Conservation (phyloP, 805 yeast genomes). For the Lipomyces yamadae region DNA sequence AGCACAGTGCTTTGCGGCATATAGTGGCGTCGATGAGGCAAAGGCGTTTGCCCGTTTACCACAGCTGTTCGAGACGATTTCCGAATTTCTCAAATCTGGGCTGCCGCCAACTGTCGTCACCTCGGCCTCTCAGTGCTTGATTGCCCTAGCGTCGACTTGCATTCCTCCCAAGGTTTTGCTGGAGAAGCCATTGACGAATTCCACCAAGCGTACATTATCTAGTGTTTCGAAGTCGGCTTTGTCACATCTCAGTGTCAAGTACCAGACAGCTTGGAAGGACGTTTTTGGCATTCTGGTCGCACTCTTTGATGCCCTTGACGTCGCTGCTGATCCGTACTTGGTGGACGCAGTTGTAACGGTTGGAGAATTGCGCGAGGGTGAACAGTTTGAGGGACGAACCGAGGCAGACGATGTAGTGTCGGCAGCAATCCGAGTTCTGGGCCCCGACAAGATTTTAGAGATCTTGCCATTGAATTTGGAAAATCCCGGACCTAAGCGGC, state of each 20-base stretch:
- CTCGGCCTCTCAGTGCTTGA: conserved; percentile 85
- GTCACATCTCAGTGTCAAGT: conserved; percentile 53
- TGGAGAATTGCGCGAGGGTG: conserved; percentile 86
- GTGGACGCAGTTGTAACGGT: conserved; percentile 67
- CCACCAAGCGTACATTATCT: conserved; percentile 48
- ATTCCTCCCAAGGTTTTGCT: conserved; percentile 65
- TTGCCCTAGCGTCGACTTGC: conserved; percentile 72
- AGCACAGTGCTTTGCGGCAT: conserved; percentile 74
- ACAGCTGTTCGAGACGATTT: conserved; percentile 58
- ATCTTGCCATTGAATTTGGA: conserved; percentile 79
- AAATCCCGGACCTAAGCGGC: conserved; percentile 54
- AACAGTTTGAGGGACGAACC: conserved; percentile 68
- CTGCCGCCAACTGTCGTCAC: conserved; percentile 60
- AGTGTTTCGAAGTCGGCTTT: conserved; percentile 45
- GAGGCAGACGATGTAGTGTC: conserved; percentile 83
- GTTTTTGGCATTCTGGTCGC: conserved; percentile 70
- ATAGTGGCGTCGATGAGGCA: conserved; percentile 56
- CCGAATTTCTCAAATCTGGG: conserved; percentile 71
- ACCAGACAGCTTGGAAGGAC: conserved; percentile 74
- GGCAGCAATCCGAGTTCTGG: conserved; percentile 76
- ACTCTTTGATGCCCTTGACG: conserved; percentile 60
- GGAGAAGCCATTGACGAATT: conserved; percentile 41
- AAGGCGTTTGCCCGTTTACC: conserved; percentile 63
- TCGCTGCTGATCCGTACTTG: conserved; percentile 72
- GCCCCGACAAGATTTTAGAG: conserved; percentile 81